Base-by-base conservation (phyloP, 2,329 filamentous ascomycete genomes). In the Torrubiella hemipterigena region DNA sequence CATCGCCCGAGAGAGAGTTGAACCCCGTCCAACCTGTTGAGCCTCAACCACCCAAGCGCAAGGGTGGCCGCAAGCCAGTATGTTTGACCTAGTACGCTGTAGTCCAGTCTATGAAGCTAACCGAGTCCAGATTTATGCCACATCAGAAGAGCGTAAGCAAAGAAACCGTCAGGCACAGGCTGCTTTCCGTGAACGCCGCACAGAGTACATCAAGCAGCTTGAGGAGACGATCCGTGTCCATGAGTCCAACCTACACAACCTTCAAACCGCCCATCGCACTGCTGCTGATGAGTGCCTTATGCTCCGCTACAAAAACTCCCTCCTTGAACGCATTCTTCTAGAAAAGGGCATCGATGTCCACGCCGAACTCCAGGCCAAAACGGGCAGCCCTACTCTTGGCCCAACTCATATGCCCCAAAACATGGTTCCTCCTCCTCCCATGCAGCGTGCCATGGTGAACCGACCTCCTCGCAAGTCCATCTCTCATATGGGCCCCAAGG, bases 291-390 rank as follows among this genome's bases (percentile, higher is more conserved):
- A 96, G 59, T 96, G 91, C 54, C 61, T 96, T 50, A 96, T 98
- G 91, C 69, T 98, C 46, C 81, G 91, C 36, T 98, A 96, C 59
- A 96, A 96, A 65, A 98, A 96, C 56, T 96, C 91, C 24, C 66
- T 96, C 29, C 71, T 98, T 21, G 91, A 98, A 61, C 77, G 91
- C 36, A 93, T 98, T 49, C 70, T 98, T 32, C 70, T 98, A 22
- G 91, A 98, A 61, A 96, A 96, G 69, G 86, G 86, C 46, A 94
- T 96, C 57, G 89, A 98, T 67, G 91, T 98, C 29, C 86, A 96
- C 61, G 83, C 87, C 40, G 91, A 96, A 61, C 71, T 98, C 46
- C 82, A 83, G 41, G 80, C 87, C 52, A 96, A 95, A 65, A 87
- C 83, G 29, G 84, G 81, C 46, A 93, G 82, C 58, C 85, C 87